Evolutionary conservation across 1,284 basidiomycete genomes (phyloP), one percentile per base, ranked within the genome.

Genomic region (Stygiomarasmius scandens): DNA sequence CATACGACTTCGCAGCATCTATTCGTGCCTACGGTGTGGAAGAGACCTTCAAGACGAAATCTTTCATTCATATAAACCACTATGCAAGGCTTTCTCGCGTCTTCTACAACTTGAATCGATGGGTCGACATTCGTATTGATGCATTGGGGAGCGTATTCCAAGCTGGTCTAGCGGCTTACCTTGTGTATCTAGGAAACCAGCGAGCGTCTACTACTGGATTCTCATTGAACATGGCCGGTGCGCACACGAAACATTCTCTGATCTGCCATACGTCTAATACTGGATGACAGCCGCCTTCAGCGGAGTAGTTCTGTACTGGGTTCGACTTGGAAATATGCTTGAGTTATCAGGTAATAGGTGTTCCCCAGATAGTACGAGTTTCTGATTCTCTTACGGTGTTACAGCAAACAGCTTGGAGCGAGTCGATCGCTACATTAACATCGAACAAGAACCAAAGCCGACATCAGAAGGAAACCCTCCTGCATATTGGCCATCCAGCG

Each of bases 401-500:
- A 1, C 48, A 56, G 58, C 58, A 10, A 65, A 65, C 49, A 63
- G 81, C 63, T 70, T 87, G 56, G 84, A 89, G 65, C 78, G 86
- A 44, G 80, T 89, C 45, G 75, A 84, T 57, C 77, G 81, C 43
- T 88, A 87, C 65, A 67, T 85, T 32, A 67, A 71, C 16, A 83
- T 86, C 58, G 82, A 85, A 49, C 81, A 84, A 64, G 85, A 86
- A 65, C 77, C 77, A 1, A 71, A 73, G 41, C 63, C 74, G 1
- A 70, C 70, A 1, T 63, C 68, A 16, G 64, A 69, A 24, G 78
- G 78, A 2, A 66, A 76, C 38, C 86, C 86, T 4, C 84, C 87
- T 1, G 86, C 86, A 0, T 82, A 85, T 58, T 89, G 87, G 87
- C 87, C 87, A 0, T 75, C 85, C 0, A 84, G 80, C 24, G 87